Evolutionary conservation across 192 early-diverging fungal species (phyloP), one percentile per base, ranked within the genome.

Genomic region (Podila epigama): DNA sequence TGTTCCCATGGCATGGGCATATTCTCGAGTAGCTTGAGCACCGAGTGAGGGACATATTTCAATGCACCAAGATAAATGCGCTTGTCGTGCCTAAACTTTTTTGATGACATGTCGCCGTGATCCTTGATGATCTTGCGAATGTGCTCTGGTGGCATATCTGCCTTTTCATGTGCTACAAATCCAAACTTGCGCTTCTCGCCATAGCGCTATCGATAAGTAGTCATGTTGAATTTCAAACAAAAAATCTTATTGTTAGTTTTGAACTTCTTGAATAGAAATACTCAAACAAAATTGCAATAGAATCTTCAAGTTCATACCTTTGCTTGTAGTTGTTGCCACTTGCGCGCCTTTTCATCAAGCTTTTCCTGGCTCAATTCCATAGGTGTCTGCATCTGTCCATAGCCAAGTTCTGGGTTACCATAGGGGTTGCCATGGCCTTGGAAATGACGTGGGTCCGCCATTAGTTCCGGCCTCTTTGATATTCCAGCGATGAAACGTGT

Each of bases 1-100:
- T 98, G 96, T 84, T 99, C 97, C 97, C 97, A 99, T 1, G 97
- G 97, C 98, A 98, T 98, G n/a, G 96, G 98, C 95, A 99, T 99
- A 70, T 98, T 98, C 75, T 99, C 96, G 66, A 99, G 75, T 63
- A 99, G 87, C 80, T 99, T 99, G 27, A 99, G 80, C 33, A 99
- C 96, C 3, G 98, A 97, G 68, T 99, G 98, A 2, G 98, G 98
- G 16, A 99, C 91, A 80, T 98, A 98, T 81, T 99, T 99, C 28
- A 99, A 87, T 15, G 98, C 98, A 37, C 98, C 98, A 42, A 99
- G 87, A 73, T 98, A 99, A 35, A 98, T 93, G 60, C 98, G 94
- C 79, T 98, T 98, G 86, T 99, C 98, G 58, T 97, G 93, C 50
- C 94, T 82, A 75, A 92, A 99, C 83, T 97, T 98, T 81, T 95